Percentiles rank a stretch among this genome's conserved stretches.
Conservation (phyloP, 1,139 yeast genomes). For the Saccharomyces hybrid region DNA sequence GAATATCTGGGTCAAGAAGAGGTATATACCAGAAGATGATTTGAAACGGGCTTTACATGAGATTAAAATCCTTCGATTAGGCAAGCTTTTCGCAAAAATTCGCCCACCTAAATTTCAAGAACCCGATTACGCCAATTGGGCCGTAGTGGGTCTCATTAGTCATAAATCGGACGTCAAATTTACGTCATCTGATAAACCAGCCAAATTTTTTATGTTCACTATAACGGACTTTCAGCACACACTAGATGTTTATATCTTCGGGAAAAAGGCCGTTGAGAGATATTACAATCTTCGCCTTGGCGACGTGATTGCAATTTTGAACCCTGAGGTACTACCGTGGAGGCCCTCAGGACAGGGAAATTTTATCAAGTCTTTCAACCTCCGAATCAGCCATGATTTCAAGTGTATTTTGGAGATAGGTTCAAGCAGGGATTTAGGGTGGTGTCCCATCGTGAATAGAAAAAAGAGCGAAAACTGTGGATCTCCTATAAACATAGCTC, state of each 20-base stretch:
- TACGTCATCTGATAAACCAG: conserved; percentile 36
- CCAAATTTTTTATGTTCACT: conserved; percentile 53
- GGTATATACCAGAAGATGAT: conserved; percentile 40
- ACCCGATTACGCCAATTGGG: conserved; percentile 71
- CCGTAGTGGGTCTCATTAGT: conserved; percentile 31
- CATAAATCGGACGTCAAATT: conserved; percentile 22
- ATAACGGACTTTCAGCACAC: conserved; percentile 61
- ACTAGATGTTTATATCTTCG: conserved; percentile 58
- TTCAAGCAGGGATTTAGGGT: too few species aligned
- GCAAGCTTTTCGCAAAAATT: conserved; percentile 55
- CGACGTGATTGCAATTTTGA: conserved; percentile 62
- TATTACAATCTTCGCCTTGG: too few species aligned
- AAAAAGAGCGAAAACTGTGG: too few species aligned
- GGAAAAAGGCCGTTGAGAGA: conserved; percentile 42
- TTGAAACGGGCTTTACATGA: conserved; percentile 36
- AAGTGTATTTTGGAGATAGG: conserved; percentile 54
- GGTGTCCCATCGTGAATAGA: too few species aligned
- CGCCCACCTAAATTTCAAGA: conserved; percentile 60
- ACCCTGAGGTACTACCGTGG: conserved; percentile 55
- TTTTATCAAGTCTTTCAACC: conserved; percentile 45
- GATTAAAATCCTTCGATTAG: conserved; percentile 47
- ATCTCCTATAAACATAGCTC: too few species aligned
- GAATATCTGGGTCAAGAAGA: conserved; percentile 34
- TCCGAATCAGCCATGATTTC: conserved; percentile 46
- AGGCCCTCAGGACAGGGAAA: conserved; percentile 24